Conservation (phyloP, 805 yeast species). For the Groenewaldozyma salmanticensis region DNA sequence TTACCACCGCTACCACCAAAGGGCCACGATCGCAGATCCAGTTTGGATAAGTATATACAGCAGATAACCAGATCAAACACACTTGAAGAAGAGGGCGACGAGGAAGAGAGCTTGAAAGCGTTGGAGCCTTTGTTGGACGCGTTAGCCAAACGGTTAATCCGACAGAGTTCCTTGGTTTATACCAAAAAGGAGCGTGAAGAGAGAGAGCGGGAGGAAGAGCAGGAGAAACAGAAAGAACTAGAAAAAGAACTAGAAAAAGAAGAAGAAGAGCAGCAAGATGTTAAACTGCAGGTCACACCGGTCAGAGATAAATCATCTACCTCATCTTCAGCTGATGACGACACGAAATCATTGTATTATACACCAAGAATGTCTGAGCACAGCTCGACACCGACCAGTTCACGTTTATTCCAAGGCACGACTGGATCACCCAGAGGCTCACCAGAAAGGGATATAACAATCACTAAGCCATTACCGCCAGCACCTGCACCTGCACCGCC, state of each 20-base stretch:
- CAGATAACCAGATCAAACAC: neutral
- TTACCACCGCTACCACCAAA: slow-evolving; percentile 3
- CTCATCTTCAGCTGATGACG: slow-evolving; percentile 7
- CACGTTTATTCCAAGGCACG: slow-evolving; percentile 1
- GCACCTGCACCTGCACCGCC: neutral
- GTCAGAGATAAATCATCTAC: neutral
- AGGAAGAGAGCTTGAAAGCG: neutral
- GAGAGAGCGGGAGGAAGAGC: slow-evolving; percentile 1
- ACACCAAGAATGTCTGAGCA: slow-evolving; percentile 10
- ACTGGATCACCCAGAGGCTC: neutral
- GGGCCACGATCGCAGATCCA: neutral
- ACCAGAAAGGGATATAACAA: neutral
- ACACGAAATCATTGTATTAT: slow-evolving; percentile 11
- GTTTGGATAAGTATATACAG: neutral
- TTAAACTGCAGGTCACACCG: too few relatives aligned
- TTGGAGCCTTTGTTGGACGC: slow-evolving; percentile 12
- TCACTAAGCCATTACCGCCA: neutral
- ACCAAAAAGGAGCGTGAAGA: neutral
- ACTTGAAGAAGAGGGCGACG: neutral
- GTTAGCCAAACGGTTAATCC: slow-evolving; percentile 7
- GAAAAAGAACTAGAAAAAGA: neutral
- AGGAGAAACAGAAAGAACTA: slow-evolving; percentile 4
- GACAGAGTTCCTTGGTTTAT: neutral
- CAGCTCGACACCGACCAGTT: neutral
- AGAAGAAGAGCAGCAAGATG: too few relatives aligned